phyloP scores from a whole-genome alignment of 805 yeast genomes.

The Zygoascus biomembranicola region DNA sequence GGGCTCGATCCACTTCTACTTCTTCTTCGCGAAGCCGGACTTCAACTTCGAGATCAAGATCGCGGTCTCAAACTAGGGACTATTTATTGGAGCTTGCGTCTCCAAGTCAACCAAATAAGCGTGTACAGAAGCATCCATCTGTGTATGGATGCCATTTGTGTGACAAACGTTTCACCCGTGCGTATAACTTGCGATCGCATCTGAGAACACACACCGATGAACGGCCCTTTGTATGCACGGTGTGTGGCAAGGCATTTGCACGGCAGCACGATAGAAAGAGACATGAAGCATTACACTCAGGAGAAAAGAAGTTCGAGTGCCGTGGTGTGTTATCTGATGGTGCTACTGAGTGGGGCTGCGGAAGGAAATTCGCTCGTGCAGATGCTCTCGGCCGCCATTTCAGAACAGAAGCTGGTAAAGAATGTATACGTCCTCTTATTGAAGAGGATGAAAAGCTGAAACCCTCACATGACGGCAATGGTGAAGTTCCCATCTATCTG shows the following conservation, averaged over 20 bases:
- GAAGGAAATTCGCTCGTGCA: slow-evolving; percentile 62
- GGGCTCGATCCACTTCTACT: not conserved
- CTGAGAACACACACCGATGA: slow-evolving; percentile 76
- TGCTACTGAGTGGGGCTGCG: slow-evolving; percentile 63
- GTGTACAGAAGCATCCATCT: slow-evolving; percentile 65
- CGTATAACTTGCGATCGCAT: slow-evolving; percentile 88
- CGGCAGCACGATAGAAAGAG: slow-evolving; percentile 70
- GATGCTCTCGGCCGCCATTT: slow-evolving; percentile 74
- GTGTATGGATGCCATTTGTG: slow-evolving; percentile 73
- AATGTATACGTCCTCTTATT: slow-evolving; percentile 57
- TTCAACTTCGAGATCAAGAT: slow-evolving; percentile 6
- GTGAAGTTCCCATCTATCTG: not conserved
- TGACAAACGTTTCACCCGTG: slow-evolving; percentile 81
- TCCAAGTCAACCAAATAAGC: slow-evolving; percentile 43
- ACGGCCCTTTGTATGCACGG: slow-evolving; percentile 58
- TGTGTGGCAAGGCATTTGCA: slow-evolving; percentile 63
- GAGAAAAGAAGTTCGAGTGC: slow-evolving; percentile 62
- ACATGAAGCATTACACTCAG: slow-evolving; percentile 68
- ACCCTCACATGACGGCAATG: not conserved
- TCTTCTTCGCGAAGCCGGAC: slow-evolving; percentile 1
- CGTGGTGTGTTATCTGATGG: slow-evolving; percentile 53
- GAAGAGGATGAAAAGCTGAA: slow-evolving; percentile 36
- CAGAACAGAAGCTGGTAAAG: slow-evolving; percentile 65
- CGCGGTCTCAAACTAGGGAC: slow-evolving; percentile 32
- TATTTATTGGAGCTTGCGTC: slow-evolving; percentile 60